phyloP scores from a whole-genome alignment of 495 filamentous ascomycete species.

The Neurospora tetrasperma region DNA sequence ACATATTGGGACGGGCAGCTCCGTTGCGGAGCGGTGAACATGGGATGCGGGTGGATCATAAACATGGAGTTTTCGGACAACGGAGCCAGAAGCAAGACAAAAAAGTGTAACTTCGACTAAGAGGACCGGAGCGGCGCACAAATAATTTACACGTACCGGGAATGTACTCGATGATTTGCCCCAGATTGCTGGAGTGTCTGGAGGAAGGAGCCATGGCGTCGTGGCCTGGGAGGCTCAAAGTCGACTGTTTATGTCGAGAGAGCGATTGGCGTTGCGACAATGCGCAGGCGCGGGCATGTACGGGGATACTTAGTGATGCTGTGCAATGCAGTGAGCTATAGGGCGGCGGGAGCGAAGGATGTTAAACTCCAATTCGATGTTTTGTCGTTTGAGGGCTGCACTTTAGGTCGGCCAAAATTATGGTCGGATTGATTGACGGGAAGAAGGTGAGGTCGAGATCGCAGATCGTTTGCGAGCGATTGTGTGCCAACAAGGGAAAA shows the following conservation, averaged over 20 bases:
- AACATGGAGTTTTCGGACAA: background rate
- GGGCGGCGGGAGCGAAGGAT: background rate
- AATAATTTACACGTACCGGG: constrained; percentile 32
- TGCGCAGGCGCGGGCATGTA: background rate
- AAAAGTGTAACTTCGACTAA: background rate
- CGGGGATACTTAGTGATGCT: background rate
- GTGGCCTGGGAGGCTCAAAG: constrained; percentile 4
- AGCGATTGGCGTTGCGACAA: background rate
- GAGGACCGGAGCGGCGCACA: background rate
- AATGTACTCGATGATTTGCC: constrained; percentile 49
- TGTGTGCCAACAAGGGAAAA: background rate
- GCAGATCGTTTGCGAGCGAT: background rate
- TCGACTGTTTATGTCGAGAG: background rate
- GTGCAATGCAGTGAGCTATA: background rate
- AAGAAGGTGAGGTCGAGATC: background rate
- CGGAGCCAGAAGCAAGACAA: background rate
- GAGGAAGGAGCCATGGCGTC: constrained; percentile 34
- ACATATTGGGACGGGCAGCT: background rate
- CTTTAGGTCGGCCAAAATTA: background rate
- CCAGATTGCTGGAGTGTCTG: constrained; percentile 31
- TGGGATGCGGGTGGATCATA: background rate
- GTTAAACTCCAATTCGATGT: background rate
- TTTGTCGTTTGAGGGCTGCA: background rate
- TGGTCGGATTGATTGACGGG: background rate
- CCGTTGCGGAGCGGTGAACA: background rate